phyloP scores from a whole-genome alignment of 106 monocot genomes.

The Dendrobium catenatum region DNA sequence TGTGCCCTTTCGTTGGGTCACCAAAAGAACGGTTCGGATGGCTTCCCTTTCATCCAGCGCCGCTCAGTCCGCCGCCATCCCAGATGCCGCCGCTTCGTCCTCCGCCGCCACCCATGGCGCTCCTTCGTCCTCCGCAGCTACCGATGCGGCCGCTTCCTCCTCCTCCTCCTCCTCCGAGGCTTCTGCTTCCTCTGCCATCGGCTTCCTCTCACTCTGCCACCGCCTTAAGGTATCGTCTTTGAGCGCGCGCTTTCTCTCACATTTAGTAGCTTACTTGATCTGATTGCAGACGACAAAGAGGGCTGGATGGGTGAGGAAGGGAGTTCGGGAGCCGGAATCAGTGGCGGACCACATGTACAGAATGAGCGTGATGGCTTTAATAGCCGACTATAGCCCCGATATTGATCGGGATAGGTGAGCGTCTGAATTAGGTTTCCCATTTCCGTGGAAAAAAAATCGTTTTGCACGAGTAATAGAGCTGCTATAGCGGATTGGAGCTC shows the following conservation, averaged over 20 bases:
- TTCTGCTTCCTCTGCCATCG: background rate
- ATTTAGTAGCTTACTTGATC: background rate
- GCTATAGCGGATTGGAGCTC: background rate
- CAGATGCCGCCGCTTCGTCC: background rate
- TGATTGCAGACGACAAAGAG: conserved; percentile 77
- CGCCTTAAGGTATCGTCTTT: background rate
- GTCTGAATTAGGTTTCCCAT: background rate
- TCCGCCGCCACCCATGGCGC: background rate
- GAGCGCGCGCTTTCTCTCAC: background rate
- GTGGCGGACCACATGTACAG: conserved; percentile 99
- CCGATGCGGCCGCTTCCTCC: background rate
- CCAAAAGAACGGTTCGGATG: conserved; percentile 20
- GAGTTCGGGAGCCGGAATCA: conserved; percentile 76
- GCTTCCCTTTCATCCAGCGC: conserved; percentile 5
- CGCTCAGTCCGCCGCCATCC: background rate
- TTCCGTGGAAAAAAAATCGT: background rate
- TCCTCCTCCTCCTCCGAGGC: conserved; percentile 18
- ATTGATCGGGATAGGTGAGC: conserved; percentile 77
- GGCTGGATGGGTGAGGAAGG: conserved; percentile 78
- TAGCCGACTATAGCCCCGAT: conserved; percentile 48
- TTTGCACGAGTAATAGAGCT: background rate
- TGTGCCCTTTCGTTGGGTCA: conserved; percentile 4
- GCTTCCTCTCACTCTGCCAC: conserved; percentile 6
- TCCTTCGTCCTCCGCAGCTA: conserved; percentile 10
- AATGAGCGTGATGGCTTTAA: conserved; percentile 87